Evolutionary conservation across 441 rosid genomes (phyloP).

Genomic region (Arabidopsis lyrata): DNA sequence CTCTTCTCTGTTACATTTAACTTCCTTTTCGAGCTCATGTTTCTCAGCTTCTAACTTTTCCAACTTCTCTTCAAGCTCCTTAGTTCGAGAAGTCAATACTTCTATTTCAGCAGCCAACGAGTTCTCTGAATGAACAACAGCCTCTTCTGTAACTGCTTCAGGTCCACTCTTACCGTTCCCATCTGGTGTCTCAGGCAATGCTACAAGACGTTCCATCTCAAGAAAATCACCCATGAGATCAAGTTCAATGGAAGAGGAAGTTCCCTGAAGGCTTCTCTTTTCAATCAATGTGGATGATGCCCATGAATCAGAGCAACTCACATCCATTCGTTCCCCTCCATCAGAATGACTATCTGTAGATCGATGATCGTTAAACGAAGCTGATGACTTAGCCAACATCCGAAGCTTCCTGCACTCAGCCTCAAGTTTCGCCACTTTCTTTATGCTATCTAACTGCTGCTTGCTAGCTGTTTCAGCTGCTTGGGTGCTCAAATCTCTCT

Average conservation of each 20-base stretch:
- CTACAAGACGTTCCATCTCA: slow-evolving; percentile 94
- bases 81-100: slow-evolving; percentile 47
- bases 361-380: slow-evolving; percentile 50
- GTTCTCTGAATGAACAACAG: slow-evolving; percentile 45
- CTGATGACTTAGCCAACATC: slow-evolving; percentile 55
- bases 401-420: slow-evolving; percentile 86
- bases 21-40: slow-evolving; percentile 41
- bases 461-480: slow-evolving; percentile 95
- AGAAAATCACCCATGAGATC: slow-evolving; percentile 97
- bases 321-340: slow-evolving; percentile 59
- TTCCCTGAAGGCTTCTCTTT: slow-evolving; percentile 50
- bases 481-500: slow-evolving; percentile 87
- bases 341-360: slow-evolving; percentile 81
- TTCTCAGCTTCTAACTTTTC: slow-evolving; percentile 54
- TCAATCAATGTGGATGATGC: slow-evolving; percentile 58
- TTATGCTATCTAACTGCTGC: slow-evolving; percentile 88
- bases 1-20: slow-evolving; percentile 27
- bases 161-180: slow-evolving; percentile 44
- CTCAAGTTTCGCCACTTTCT: slow-evolving; percentile 84
- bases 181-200: slow-evolving; percentile 60
- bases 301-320: slow-evolving; percentile 62
- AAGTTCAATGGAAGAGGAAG: slow-evolving; percentile 56
- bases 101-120: slow-evolving; percentile 64
- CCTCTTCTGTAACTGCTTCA: slow-evolving; percentile 43
- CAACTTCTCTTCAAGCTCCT: slow-evolving; percentile 62